These are phyloP conservation scores for Pontederia paniculata DNA, from an alignment of 176 grass and related monocot genomes.

Conservation along the genomic window DNA sequence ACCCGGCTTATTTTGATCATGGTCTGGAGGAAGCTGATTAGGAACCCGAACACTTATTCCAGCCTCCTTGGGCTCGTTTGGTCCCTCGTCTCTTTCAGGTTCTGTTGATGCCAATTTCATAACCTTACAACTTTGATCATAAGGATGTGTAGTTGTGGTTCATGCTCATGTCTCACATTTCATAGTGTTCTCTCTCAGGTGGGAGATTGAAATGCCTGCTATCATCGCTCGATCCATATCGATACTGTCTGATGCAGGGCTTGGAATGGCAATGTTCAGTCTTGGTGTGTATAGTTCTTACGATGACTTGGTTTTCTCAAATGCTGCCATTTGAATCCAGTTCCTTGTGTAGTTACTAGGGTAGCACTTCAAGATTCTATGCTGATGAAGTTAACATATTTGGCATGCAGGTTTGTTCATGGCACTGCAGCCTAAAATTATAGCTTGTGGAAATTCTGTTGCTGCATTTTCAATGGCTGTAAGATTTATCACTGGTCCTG, in stretches of 20 bases:
- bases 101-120: not conserved
- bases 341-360: no score
- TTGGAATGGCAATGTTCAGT: conserved; percentile 13
- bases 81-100: conserved; percentile 12
- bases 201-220: conserved; percentile 4
- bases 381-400: not conserved
- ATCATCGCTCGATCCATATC: conserved; percentile 5
- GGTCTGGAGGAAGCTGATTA: conserved; percentile 10
- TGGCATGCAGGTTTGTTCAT: conserved; percentile 3
- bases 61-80: conserved; percentile 7
- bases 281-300: not conserved
- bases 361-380: not conserved
- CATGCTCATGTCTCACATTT: not conserved
- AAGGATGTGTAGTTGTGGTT: not conserved
- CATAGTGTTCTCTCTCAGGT: not conserved
- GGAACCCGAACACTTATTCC: conserved; percentile 5
- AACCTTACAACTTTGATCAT: not conserved
- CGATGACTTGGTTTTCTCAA: not conserved
- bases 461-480: conserved; percentile 11
- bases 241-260: conserved; percentile 4
- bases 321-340: no score
- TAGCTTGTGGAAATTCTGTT: conserved; percentile 2
- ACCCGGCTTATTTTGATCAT: conserved; percentile 14
- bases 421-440: conserved; percentile 7
- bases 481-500: conserved; percentile 3